Percentiles rank a stretch among this genome's conserved stretches.
Evolutionary conservation across 2,329 filamentous ascomycete species (phyloP).

Genomic region (Cladosporium austrohemisphaericum): DNA sequence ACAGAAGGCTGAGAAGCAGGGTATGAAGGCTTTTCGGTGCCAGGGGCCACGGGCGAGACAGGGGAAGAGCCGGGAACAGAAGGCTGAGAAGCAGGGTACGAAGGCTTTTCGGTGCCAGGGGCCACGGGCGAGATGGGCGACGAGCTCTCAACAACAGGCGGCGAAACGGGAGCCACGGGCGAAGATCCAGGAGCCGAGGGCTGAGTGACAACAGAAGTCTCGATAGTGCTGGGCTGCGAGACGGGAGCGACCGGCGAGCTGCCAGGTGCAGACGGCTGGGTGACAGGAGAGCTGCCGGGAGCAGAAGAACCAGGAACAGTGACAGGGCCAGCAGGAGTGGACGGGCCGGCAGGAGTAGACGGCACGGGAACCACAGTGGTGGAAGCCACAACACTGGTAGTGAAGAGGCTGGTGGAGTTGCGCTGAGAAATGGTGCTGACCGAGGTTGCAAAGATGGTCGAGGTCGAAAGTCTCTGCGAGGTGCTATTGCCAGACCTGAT

Average conservation of each 20-base stretch:
- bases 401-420: slow-evolving; percentile 1
- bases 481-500: slow-evolving; percentile 1
- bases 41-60: neutral
- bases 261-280: neutral
- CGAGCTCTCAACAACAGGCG: neutral
- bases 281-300: neutral
- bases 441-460: slow-evolving; percentile 9
- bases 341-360: neutral
- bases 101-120: neutral
- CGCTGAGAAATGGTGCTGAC: neutral
- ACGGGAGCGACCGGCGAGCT: neutral
- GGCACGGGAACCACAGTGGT: slow-evolving; percentile 3
- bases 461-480: neutral
- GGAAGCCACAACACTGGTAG: slow-evolving; percentile 3
- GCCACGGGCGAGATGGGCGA: neutral
- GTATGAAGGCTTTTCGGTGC: neutral
- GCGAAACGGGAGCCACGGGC: neutral
- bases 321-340: neutral
- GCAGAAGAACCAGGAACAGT: neutral
- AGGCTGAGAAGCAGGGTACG: neutral
- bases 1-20: neutral
- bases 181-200: neutral
- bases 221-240: neutral
- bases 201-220: too few species aligned
- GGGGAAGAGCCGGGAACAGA: neutral